Evolutionary conservation across 768 basidiomycete genomes (phyloP), one percentile per base, ranked within the genome.

Genomic region (Amanita thiersii): DNA sequence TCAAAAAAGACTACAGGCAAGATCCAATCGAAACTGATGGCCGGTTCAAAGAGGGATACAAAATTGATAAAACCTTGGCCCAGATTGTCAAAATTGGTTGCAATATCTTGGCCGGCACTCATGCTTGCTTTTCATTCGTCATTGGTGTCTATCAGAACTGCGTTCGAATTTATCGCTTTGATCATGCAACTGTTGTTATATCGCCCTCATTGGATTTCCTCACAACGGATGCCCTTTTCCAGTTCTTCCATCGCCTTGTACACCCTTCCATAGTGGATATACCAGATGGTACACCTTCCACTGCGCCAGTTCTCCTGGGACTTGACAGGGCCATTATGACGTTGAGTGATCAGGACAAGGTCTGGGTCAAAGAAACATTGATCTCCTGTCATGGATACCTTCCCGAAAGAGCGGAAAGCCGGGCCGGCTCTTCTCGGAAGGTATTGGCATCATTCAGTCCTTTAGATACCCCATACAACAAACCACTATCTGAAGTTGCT

Each of bases 81-180:
- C 34, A 35, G 17, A 18, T 35, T 18, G 34, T 20, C 4, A 35
- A 35, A 35, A 35, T 18, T 35, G 34, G 34, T 19, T 20, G 34
- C n/a, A 35, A 35, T 17, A 35, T 35, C 12, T 20, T 18, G 3
- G 34, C 34, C 17, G 12, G 10, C 3, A 35, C 17, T 17, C 4
- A 11, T 21, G 11, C 40, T 19, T 28, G 26, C 19, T 41, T 29
- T 20, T 28, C 15, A 6, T 41, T 30, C 29, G 30, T 20, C 26
- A n/a, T 41, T 15, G 40, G 40, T 8, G 40, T 41, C n/a, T 41
- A 33, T 15, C 14, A 17, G 17, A 29, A 41, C n/a, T 7, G 17
- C 17, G 30, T 18, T 5, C 26, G 40, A 4, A 41, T 41, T 19
- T 41, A 41, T 19, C 40, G 40, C 2, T 31, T 31, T 30, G 40